These are phyloP conservation scores for Aphanocladium album DNA, from an alignment of 2,329 filamentous ascomycete genomes.

Conservation along the genomic window DNA sequence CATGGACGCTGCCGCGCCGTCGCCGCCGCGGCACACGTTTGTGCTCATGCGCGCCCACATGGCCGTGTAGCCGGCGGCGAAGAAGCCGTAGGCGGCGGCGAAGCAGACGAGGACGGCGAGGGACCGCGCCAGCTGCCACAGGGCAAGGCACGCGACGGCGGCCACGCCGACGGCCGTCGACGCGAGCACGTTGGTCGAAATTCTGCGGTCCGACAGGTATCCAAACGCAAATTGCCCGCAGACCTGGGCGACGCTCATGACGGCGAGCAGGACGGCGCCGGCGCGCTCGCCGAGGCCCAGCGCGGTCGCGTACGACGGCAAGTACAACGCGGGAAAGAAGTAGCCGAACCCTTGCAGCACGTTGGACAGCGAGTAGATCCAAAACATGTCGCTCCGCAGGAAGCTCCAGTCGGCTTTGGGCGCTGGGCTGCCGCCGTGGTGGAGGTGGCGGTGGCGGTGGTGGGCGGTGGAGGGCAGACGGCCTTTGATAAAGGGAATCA, in stretches of 20 bases:
- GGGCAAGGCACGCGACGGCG: constrained; percentile 40
- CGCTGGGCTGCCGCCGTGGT: not conserved
- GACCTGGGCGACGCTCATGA: constrained; percentile 46
- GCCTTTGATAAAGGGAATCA: constrained; percentile 33
- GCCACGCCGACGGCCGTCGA: constrained; percentile 41
- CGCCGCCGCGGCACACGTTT: constrained; percentile 24
- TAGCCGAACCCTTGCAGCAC: constrained; percentile 49
- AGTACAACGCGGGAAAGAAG: constrained; percentile 47
- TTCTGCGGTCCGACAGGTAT: constrained; percentile 41
- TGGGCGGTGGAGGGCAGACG: constrained; percentile 21
- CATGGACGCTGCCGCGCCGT: constrained; percentile 20
- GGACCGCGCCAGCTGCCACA: constrained; percentile 47
- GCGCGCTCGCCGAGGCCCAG: constrained; percentile 30
- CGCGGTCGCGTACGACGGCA: constrained; percentile 42
- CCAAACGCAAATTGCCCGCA: constrained; percentile 46
- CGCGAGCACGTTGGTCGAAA: constrained; percentile 15
- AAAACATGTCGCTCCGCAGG: constrained; percentile 42
- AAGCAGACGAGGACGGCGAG: constrained; percentile 43
- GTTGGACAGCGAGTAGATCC: constrained; percentile 45
- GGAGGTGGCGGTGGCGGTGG: too few species aligned
- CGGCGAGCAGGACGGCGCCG: constrained; percentile 41
- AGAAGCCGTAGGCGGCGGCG: constrained; percentile 47
- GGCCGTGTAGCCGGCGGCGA: constrained; percentile 14
- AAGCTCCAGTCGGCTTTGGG: constrained; percentile 28
- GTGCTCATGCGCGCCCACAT: constrained; percentile 25